Evolutionary conservation across 495 filamentous ascomycete genomes (phyloP).

Genomic region (Evernia prunastri): DNA sequence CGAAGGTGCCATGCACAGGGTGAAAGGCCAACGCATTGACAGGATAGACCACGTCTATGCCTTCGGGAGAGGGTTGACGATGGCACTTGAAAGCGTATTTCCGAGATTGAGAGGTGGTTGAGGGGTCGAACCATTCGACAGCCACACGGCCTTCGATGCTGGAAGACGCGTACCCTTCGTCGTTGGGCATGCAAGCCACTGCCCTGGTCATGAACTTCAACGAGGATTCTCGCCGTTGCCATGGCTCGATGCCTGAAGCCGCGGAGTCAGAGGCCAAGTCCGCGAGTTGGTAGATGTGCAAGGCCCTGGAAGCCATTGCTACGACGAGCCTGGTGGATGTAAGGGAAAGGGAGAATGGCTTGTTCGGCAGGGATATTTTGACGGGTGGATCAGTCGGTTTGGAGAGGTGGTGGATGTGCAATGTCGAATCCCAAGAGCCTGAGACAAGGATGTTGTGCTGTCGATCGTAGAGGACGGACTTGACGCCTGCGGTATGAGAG

Average conservation of each 20-base stretch:
- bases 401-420: conserved; percentile 69
- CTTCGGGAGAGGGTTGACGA: conserved; percentile 58
- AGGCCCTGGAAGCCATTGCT: conserved; percentile 84
- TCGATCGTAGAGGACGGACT: conserved; percentile 72
- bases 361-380: conserved; percentile 64
- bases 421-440: conserved; percentile 85
- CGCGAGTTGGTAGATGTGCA: conserved; percentile 88
- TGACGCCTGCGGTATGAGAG: conserved; percentile 70
- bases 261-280: conserved; percentile 45
- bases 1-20: conserved; percentile 84
- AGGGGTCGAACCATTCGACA: conserved; percentile 95
- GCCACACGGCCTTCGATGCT: conserved; percentile 91
- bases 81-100: conserved; percentile 99
- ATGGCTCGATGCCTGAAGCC: conserved; percentile 60
- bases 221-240: conserved; percentile 83
- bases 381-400: conserved; percentile 42
- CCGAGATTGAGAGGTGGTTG: conserved; percentile 70
- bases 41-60: conserved; percentile 84
- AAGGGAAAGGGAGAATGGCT: conserved; percentile 79
- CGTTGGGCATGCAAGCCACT: conserved; percentile 94
- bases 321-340: conserved; percentile 81
- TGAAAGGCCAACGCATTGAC: conserved; percentile 94
- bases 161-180: conserved; percentile 80
- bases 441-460: conserved; percentile 75
- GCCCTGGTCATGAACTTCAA: conserved; percentile 93